Evolutionary conservation across 805 yeast species (phyloP), one percentile per base, ranked within the genome.

Genomic region (Schizosaccharomyces osmophilus): DNA sequence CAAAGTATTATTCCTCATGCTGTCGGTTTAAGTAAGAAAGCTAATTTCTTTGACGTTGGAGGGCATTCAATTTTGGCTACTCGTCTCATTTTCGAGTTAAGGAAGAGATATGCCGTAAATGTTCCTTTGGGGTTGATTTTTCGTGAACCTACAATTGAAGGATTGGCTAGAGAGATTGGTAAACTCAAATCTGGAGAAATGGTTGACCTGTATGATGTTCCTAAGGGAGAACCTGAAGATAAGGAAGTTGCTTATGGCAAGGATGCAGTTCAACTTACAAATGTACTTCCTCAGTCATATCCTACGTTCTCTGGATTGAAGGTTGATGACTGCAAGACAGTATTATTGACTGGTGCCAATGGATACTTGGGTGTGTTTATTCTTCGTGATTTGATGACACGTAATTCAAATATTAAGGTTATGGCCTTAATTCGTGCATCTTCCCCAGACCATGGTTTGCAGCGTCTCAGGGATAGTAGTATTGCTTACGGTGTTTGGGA

Each of bases 11-110:
- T 93, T 66, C 97, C 97, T 55, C 84, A 82, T 66, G 79, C 81
- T 64, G 96, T 97, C 5, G 84, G 90, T 1, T 78, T 88, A 55
- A 76, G 83, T 39, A 83, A 84, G 42, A 79, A 79, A 2, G 98
- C 93, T 71, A 85, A 95, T 1, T 93, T 93, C 79, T 93, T 93
- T 69, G 99, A 93, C 69, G 75, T 94, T 61, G 99, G 99, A 63
- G 99, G 99, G 1, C 99, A 93, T 72, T 90, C 97, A 1, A 90
- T 93, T 67, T 76, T 93, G 64, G 97, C 97, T 6, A 94, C 99
- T 0, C 81, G 94, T 70, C 88, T 93, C 96, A 90, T 93, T 64
- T 93, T 93, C 68, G 89, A 85, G 66, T 79, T 93, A 66, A 80
- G 97, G 70, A 84, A 85, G 74, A 79, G 78, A 66, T 75, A 89